These are phyloP conservation scores for Ascochyta fabae DNA, from an alignment of 2,329 filamentous ascomycete species.

Conservation along the genomic window DNA sequence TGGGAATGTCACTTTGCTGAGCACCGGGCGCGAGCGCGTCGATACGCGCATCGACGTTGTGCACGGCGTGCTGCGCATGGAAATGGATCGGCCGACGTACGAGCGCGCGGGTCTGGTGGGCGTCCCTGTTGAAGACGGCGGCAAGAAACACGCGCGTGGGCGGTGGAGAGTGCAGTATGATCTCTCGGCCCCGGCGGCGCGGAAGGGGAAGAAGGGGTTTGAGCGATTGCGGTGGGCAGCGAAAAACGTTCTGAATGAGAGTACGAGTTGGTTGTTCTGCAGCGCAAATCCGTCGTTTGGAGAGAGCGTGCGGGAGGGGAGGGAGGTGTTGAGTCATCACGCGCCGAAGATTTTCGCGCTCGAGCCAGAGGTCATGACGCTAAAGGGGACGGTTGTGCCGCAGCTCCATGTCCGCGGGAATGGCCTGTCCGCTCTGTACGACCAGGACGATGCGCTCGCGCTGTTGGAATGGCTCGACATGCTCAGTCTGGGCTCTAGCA, in stretches of 20 bases:
- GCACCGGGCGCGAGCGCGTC: slow-evolving; percentile 72
- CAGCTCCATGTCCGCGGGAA: slow-evolving; percentile 24
- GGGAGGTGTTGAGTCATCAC: slow-evolving; percentile 37
- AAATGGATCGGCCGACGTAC: slow-evolving; percentile 80
- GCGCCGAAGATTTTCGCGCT: slow-evolving; percentile 42
- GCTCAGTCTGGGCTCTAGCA: slow-evolving; percentile 69
- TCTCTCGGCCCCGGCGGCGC: slow-evolving; percentile 75
- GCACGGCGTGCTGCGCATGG: slow-evolving; percentile 74
- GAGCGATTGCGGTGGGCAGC: slow-evolving; percentile 79
- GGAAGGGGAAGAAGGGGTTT: slow-evolving; percentile 83
- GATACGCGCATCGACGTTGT: slow-evolving; percentile 76
- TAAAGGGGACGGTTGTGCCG: slow-evolving; percentile 40
- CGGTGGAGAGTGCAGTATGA: slow-evolving; percentile 83
- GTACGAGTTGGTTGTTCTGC: slow-evolving; percentile 79
- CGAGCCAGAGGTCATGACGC: slow-evolving; percentile 25
- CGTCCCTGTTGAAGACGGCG: slow-evolving; percentile 64
- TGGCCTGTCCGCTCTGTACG: slow-evolving; percentile 48
- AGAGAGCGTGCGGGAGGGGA: slow-evolving; percentile 33
- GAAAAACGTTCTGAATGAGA: slow-evolving; percentile 73
- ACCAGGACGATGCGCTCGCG: slow-evolving; percentile 69
- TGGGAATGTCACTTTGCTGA: slow-evolving; percentile 85
- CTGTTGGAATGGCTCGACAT: slow-evolving; percentile 79
- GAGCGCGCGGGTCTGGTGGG: slow-evolving; percentile 83
- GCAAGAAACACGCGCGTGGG: slow-evolving; percentile 69
- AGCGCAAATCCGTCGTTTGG: slow-evolving; percentile 55